Evolutionary conservation across 257 asterid genomes (phyloP).

Genomic region (Eustoma russellianum): DNA sequence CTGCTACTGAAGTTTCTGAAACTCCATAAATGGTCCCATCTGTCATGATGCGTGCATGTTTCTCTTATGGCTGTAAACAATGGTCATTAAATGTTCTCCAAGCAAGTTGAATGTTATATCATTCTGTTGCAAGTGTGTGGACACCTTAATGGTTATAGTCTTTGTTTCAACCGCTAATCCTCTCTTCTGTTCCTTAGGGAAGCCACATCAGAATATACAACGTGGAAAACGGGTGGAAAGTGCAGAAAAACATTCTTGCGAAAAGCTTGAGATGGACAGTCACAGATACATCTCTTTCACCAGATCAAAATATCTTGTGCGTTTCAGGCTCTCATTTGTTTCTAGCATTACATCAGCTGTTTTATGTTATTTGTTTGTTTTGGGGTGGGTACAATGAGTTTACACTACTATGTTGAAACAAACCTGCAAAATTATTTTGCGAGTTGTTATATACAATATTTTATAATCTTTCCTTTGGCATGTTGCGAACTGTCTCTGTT

Average conservation of each 20-base stretch:
- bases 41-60: background rate
- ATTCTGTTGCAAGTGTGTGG: background rate
- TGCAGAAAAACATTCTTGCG: slow-evolving; percentile 64
- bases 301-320: slow-evolving; percentile 67
- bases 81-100: too few species aligned
- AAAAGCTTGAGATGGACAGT: slow-evolving; percentile 87
- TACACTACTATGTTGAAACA: background rate
- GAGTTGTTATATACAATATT: background rate
- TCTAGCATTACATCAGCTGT: background rate
- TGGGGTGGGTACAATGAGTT: background rate
- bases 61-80: background rate
- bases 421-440: background rate
- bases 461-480: background rate
- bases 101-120: background rate
- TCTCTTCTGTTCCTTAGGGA: slow-evolving; percentile 41
- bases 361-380: background rate
- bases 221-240: slow-evolving; percentile 85
- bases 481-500: too few species aligned
- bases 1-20: background rate
- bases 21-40: background rate
- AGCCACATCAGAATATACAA: slow-evolving; percentile 74
- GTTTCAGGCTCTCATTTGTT: slow-evolving; percentile 18
- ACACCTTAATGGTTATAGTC: background rate
- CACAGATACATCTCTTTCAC: slow-evolving; percentile 78
- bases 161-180: background rate